Evolutionary conservation across 768 basidiomycete genomes (phyloP), one percentile per base, ranked within the genome.

Genomic region (Boletales sp.): DNA sequence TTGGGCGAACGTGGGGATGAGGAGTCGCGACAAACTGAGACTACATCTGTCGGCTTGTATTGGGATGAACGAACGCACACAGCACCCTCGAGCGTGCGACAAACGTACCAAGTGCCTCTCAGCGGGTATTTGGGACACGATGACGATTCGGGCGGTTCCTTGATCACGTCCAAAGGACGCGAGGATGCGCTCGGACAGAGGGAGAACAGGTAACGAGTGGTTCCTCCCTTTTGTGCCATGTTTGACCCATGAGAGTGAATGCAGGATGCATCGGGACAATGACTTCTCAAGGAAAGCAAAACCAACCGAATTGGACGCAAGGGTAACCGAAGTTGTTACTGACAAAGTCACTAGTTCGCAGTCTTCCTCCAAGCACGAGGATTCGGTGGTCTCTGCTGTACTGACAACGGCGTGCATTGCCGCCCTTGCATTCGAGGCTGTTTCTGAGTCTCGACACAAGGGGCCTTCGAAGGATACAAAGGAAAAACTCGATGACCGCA

Each of bases 51-150:
- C 31, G 31, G 35, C 19, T 13, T 39, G 18, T 5, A 41, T 2
- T 61, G 50, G 54, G 41, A 48, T 36, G 52, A 47, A 15, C 34
- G 21, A 21, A 28, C 19, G 8, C 49, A 39, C 17, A 25, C 32
- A 19, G 36, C 17, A 15, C 15, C 15, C 6, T 25, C 52, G 25
- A 40, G 15, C 12, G 2, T 38, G 4, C 31, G 17, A 15, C 47
- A 13, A 7, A 47, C 46, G 38, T 63, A 63, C 41, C 48, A 47
- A 37, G 63, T 62, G 0, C 62, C 62, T 50, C 45, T 55, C 13
- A 57, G 46, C 51, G 33, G 41, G 28, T 52, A 57, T 19, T 25
- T 63, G 42, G 28, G 30, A 25, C n/a, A 40, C 1, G 32, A 46
- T 8, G 19, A 11, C 12, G 30, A 48, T 8, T n/a, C 3, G 10